Base-by-base conservation (phyloP, 208 protist genomes). In the Wallacemonas sp. region DNA sequence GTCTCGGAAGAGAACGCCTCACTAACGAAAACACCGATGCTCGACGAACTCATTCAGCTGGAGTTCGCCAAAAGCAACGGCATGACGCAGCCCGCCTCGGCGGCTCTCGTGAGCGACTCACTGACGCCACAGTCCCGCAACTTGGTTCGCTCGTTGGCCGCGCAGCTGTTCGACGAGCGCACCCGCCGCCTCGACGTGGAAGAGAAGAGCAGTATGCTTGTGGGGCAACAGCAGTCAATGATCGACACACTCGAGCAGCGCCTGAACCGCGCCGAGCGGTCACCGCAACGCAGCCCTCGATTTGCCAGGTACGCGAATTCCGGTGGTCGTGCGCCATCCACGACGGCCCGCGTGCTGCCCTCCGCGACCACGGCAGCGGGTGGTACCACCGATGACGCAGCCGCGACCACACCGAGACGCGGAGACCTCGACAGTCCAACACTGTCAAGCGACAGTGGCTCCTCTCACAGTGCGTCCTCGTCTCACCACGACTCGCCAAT, bases 141-240 rank as follows among this genome's bases (percentile, higher is more conserved):
- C 21, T 70, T 88, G 61, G 58, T 82, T 5, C 81, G 72, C 0
- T 84, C 74, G 3, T 52, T 88, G 17, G 81, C 75, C 21, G 70
- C 65, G 17, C 72, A 85, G 44, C 52, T 88, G 6, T 60, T 73
- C 30, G 75, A 88, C 44, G 72, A 80, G 47, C 34, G 72, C 26
- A 52, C 57, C 24, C 69, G 68, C 23, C 63, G 75, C 1, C 41
- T 72, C n/a, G 66, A 80, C 32, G 69, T 80, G 6, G 75, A 80
- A 47, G 75, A 80, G 44, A 71, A 76, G 56, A 75, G 69, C 49
- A 80, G 75, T 58, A 55, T 66, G 12, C 64, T 80, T 34, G 69
- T 80, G 58, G 75, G 65, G 9, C 64, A 75, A 30, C 75, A 80
- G 58, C 69, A 80, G 52, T 33, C 64, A 11, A 64, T 66, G 44